Evolutionary conservation across 176 grass and related monocot genomes (phyloP), one percentile per base, ranked within the genome.

Genomic region (Carex cristatella): DNA sequence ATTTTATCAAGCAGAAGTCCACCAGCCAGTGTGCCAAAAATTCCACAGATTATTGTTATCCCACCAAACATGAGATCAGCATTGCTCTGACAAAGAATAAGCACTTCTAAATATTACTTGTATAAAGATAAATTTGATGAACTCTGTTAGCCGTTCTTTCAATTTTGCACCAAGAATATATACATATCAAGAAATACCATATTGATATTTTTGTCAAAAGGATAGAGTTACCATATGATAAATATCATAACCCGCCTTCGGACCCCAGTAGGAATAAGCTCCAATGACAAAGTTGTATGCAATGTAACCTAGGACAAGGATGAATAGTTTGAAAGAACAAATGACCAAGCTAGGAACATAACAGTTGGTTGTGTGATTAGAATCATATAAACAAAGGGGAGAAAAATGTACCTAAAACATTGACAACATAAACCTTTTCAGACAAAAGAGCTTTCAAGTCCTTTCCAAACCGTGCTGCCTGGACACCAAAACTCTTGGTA

Each of bases 241-340:
- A 84, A 99, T 99, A 73, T 86, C 86, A 85, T 92, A 85, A 58
- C 96, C 96, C 69, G 96, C 96, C 79, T 99, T 99, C 16, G 96
- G 93, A 38, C 96, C 96, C 96, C 96, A 99, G 73, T 99, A 99
- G 10, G 96, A 99, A 94, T 99, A 99, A 66, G 96, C 91, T 85
- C 96, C 96, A 85, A 99, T 95, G 19, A 99, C 96, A 86, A 92
- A 92, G 87, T 99, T 99, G 87, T 99, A 99, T 28, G 90, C 51
- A 61, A 99, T 95, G 61, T 99, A 99, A 82, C 96, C 96, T 99
- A 87, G 10, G 33, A 30, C 18, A 84, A 31, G 10, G 9, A 84
- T 85, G 33, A 86, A 84, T 54, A 55, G 18, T 79, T 57, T 31
- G 79, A 12, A 77, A 15, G 81, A 83, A 67, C 35, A 69, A 71